Base-by-base conservation (phyloP, 352 stramenopile species). In the Blastocystis sp. region DNA sequence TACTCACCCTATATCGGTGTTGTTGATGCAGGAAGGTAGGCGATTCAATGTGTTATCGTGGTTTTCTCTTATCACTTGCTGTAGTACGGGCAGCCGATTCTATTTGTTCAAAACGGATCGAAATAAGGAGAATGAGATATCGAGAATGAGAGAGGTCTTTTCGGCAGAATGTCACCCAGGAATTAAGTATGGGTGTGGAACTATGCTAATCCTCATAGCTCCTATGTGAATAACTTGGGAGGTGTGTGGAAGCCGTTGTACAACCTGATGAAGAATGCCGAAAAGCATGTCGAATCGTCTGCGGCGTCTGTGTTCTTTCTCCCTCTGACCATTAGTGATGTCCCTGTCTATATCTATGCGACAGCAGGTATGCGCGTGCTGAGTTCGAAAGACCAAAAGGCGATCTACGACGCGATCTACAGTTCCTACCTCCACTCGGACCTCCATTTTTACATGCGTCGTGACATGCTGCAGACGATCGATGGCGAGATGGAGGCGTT, bases 331-430 rank as follows among this genome's bases (percentile, higher is more conserved):
- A 26, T 45, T 11, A 9, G 4, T 43, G 62, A 53, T 43, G 50
- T 79, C 59, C 77, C 77, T 13, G 11, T 88, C 20, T 88, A 76
- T 18, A 88, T 88, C 62, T 88, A 63, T 34, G 77, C 77, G 6
- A 88, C 77, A 39, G 77, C 77, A 20, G 77, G 77, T 53, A 88
- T 88, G 77, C 62, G 77, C 15, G 77, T 88, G 15, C 55, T 88
- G 43, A 88, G 56, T 34, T 50, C 47, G 66, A 77, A 50, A 37
- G 47, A 79, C 53, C 77, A 88, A 37, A 88, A 76, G 0, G 11
- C n/a, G 11, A 88, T 88, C 29, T 88, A 88, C 55, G 39, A 88
- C 55, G 66, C 62, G 11, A 88, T 88, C 47, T 88, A 68, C 39
- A 26, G 15, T 41, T 23, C 34, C 15, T 88, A 88, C 56, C 43